Evolutionary conservation across 768 basidiomycete genomes (phyloP).

Genomic region (Podaxis rugospora): DNA sequence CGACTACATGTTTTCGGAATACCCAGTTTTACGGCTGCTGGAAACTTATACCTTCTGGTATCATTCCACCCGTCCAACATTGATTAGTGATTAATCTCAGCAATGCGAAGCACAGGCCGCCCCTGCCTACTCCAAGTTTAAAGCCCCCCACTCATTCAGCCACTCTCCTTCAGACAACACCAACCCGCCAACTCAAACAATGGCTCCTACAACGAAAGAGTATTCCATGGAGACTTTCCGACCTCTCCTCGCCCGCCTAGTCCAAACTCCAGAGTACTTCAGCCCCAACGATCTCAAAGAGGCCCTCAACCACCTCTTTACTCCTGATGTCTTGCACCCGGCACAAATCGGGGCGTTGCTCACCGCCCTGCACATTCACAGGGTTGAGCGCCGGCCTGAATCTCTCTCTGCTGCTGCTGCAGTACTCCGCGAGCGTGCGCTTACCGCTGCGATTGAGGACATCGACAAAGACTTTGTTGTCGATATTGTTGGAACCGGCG

Average conservation of each 20-base stretch:
- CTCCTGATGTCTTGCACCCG: conserved; percentile 56
- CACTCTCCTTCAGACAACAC: not conserved
- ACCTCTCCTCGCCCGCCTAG: conserved; percentile 68
- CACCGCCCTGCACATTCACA: conserved; percentile 76
- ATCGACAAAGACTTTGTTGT: conserved; percentile 69
- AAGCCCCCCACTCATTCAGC: not conserved
- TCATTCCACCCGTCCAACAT: not conserved
- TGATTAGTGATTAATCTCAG: not conserved
- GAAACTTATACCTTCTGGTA: not conserved
- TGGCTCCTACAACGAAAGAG: conserved; percentile 8
- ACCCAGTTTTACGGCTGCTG: not conserved
- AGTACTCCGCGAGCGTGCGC: conserved; percentile 64
- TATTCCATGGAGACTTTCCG: conserved; percentile 59
- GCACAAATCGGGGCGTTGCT: conserved; percentile 89
- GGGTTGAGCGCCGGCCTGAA: conserved; percentile 71
- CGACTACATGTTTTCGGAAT: not conserved
- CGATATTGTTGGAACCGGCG: conserved; percentile 91
- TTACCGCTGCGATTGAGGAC: conserved; percentile 57
- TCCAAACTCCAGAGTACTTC: conserved; percentile 81
- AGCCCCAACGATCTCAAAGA: conserved; percentile 65
- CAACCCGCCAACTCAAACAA: not conserved
- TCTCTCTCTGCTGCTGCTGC: conserved; percentile 76
- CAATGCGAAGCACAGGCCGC: not conserved
- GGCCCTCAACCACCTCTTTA: conserved; percentile 73
- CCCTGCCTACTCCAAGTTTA: not conserved